phyloP scores from a whole-genome alignment of 2,329 filamentous ascomycete species.

The Neocucurbitaria cava region DNA sequence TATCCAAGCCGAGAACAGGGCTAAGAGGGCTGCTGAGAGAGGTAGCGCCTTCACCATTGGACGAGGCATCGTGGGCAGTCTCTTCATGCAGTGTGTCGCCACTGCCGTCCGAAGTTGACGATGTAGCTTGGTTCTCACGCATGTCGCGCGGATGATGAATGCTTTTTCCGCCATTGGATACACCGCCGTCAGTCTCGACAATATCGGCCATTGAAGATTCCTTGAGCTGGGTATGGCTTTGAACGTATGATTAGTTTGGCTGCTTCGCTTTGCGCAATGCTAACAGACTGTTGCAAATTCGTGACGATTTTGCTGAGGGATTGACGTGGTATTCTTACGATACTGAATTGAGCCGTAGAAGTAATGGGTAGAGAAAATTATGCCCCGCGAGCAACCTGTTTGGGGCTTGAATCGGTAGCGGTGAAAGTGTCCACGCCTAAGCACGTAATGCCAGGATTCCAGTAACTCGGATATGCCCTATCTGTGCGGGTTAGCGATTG shows the following conservation, averaged over 20 bases:
- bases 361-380: neutral
- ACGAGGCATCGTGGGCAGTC: constrained; percentile 7
- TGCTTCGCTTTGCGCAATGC: neutral
- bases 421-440: neutral
- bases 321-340: neutral
- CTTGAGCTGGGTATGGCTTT: neutral
- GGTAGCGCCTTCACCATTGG: constrained; percentile 4
- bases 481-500: neutral
- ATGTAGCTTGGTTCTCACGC: neutral
- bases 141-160: neutral
- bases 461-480: neutral
- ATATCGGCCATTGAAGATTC: constrained; percentile 11
- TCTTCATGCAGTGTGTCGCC: constrained; percentile 21
- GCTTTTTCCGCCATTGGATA: neutral
- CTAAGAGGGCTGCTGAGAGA: constrained; percentile 16
- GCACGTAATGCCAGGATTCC: neutral
- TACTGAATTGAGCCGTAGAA: neutral
- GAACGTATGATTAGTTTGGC: neutral
- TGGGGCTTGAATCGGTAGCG: neutral
- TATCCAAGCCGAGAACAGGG: constrained; percentile 17
- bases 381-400: neutral
- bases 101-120: constrained; percentile 14
- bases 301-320: neutral
- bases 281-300: neutral
- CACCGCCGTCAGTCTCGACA: neutral